Conservation (phyloP, 352 stramenopile species). For the Phytophthora meadii region DNA sequence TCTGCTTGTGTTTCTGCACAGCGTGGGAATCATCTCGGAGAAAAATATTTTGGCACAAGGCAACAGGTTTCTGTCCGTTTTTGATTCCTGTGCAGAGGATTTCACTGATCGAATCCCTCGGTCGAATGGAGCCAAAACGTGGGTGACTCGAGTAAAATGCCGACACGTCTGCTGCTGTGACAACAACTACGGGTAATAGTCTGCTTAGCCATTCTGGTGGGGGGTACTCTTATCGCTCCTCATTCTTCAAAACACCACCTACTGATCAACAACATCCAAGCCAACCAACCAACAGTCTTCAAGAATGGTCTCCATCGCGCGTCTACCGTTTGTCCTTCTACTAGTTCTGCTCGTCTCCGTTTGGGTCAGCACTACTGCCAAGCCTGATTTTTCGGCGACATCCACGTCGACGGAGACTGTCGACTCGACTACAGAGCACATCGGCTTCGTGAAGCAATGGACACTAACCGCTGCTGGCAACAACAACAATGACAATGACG, state of each 20-base stretch:
- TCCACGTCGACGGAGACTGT: constrained; percentile 20
- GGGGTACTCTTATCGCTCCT: constrained; percentile 4
- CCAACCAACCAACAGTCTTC: not conserved
- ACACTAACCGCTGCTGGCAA: constrained; percentile 24
- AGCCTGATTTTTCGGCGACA: constrained; percentile 35
- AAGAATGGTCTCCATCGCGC: constrained; percentile 13
- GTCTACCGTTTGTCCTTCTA: constrained; percentile 8
- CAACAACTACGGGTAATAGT: not conserved
- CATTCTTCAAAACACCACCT: constrained; percentile 33
- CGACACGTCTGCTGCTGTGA: not conserved
- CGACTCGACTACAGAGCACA: constrained; percentile 24
- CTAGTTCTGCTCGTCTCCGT: not conserved
- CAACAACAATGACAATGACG: constrained; percentile 16
- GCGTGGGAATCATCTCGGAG: constrained; percentile 1
- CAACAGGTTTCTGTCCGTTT: constrained; percentile 7
- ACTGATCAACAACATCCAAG: constrained; percentile 2
- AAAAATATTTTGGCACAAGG: constrained; percentile 10
- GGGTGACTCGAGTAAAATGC: not conserved
- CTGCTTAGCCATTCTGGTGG: not conserved
- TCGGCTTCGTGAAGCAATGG: constrained; percentile 39
- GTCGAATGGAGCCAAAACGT: constrained; percentile 11
- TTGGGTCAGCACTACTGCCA: constrained; percentile 1
- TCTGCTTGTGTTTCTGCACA: not conserved
- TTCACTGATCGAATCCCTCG: constrained; percentile 18
- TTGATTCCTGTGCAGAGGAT: constrained; percentile 9